phyloP scores from a whole-genome alignment of 83 land plant genomes.

The Picea engelmannii region DNA sequence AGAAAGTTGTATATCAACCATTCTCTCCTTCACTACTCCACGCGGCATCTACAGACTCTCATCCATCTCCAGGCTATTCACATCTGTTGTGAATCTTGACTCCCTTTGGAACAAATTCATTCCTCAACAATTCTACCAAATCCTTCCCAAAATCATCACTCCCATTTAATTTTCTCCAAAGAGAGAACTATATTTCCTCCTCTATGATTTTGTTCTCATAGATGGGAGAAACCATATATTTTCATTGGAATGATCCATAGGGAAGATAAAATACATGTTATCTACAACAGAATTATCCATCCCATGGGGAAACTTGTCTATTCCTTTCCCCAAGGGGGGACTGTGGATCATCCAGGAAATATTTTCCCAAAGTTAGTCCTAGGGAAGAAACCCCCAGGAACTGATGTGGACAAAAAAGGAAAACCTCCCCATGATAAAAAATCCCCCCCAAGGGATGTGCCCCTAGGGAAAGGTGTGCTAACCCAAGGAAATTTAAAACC shows the following conservation, averaged over 20 bases:
- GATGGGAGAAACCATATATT: conserved; percentile 40
- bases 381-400: no score
- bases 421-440: no score
- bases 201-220: conserved; percentile 34
- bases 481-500: no score
- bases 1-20: conserved; percentile 32
- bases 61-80: conserved; percentile 21
- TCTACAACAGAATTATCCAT: conserved; percentile 26
- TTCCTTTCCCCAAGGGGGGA: no score
- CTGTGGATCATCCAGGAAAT: no score
- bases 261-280: conserved; percentile 34
- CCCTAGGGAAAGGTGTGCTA: no score
- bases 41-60: conserved; percentile 10
- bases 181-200: conserved; percentile 32
- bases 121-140: conserved; percentile 15
- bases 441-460: no score
- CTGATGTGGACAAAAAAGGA: no score
- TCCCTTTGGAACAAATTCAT: no score
- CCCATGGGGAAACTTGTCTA: conserved; percentile 15
- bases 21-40: conserved; percentile 17
- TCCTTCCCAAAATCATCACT: conserved; percentile 20
- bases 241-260: conserved; percentile 25
- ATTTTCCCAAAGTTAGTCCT: no score
- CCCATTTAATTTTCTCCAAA: conserved; percentile 14
- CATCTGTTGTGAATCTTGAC: background rate